These are phyloP conservation scores for Populus ilicifolia DNA, from an alignment of 345 rosid species.

Conservation along the genomic window DNA sequence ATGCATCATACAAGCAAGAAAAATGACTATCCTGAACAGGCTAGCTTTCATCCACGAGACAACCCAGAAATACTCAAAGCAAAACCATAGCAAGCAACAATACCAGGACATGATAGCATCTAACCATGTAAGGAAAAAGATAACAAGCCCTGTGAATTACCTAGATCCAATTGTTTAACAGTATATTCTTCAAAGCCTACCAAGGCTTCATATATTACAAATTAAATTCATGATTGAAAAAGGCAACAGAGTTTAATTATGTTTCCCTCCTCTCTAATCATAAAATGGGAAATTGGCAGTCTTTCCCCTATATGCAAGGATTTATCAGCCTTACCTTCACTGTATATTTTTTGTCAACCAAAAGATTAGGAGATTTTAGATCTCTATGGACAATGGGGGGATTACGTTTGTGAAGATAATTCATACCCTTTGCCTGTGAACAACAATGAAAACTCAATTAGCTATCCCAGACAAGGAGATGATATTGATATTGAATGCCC, in stretches of 20 bases:
- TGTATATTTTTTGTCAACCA: conserved; percentile 95
- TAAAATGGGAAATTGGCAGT: conserved; percentile 1
- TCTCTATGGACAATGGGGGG: conserved; percentile 99
- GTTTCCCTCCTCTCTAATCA: neutral
- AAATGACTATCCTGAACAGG: neutral
- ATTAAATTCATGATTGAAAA: neutral
- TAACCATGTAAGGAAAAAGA: neutral
- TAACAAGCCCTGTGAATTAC: neutral
- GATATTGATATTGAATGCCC: neutral
- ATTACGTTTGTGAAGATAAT: conserved; percentile 89
- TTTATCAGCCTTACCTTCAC: conserved; percentile 58
- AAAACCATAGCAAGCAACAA: neutral
- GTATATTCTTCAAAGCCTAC: neutral
- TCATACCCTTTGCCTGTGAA: conserved; percentile 96
- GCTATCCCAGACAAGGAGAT: conserved; percentile 3
- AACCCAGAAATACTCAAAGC: neutral
- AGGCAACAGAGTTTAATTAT: neutral
- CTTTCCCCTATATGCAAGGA: neutral
- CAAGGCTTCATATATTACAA: neutral
- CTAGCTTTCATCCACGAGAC: neutral
- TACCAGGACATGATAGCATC: neutral
- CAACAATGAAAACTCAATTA: conserved; percentile 13
- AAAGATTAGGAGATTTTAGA: conserved; percentile 92
- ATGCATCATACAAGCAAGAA: neutral
- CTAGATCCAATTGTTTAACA: neutral